Evolutionary conservation across 495 filamentous ascomycete species (phyloP).

Genomic region (Penicillium chermesinum): DNA sequence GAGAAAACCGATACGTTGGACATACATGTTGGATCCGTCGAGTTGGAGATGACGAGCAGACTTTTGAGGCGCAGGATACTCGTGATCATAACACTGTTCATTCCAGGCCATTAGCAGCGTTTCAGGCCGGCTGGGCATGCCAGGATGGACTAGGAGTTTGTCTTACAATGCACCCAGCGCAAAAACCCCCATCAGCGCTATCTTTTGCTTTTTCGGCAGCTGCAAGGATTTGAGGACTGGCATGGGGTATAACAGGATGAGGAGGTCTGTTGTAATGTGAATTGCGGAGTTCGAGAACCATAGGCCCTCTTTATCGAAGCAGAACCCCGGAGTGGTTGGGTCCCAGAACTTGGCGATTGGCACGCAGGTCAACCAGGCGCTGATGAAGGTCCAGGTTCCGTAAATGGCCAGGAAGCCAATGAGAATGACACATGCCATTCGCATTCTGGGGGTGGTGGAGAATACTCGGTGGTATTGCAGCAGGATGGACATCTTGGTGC

Average conservation of each 20-base stretch:
- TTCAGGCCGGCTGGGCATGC: too few species aligned
- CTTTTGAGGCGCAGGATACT: constrained; percentile 50
- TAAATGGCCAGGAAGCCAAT: constrained; percentile 29
- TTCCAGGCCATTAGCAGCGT: too few species aligned
- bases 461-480: constrained; percentile 37
- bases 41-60: constrained; percentile 38
- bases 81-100: constrained; percentile 46
- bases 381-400: constrained; percentile 36
- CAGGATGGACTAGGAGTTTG: too few species aligned
- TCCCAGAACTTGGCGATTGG: constrained; percentile 37
- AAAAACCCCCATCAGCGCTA: constrained; percentile 45
- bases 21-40: constrained; percentile 45
- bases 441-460: constrained; percentile 32
- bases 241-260: constrained; percentile 45
- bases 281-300: constrained; percentile 38
- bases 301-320: constrained; percentile 29
- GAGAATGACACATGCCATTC: constrained; percentile 31
- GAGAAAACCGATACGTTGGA: not conserved
- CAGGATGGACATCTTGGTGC: constrained; percentile 36
- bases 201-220: constrained; percentile 36
- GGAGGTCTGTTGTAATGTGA: constrained; percentile 45
- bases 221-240: constrained; percentile 42
- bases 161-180: constrained; percentile 45
- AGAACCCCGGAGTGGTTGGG: constrained; percentile 22
- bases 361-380: constrained; percentile 33